Base-by-base conservation (phyloP, 1,139 yeast genomes). In the Suhomyces choctaworum region DNA sequence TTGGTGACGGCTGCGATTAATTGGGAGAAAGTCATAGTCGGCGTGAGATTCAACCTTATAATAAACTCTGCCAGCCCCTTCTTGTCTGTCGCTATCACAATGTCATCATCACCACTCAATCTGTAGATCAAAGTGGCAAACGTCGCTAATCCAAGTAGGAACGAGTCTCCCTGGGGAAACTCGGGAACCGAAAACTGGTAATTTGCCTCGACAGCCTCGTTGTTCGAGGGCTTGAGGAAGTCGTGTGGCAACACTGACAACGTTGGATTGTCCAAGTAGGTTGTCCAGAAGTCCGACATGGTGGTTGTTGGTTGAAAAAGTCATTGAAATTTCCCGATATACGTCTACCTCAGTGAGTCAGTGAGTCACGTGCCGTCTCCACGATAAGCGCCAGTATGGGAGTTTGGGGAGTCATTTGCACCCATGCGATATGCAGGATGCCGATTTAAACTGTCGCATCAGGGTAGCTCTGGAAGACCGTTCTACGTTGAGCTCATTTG, bases 51-150 rank as follows among this genome's bases (percentile, higher is more conserved):
- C 34, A 84, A 65, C 51, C 96, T 71, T 27, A 87, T 58, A 17
- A 86, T 79, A 46, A 79, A 78, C 44, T 67, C 81, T 41, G 60
- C 57, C 7, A 56, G 51, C 16, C 66, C 60, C 27, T 62, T 56
- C 11, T 70, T 60, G 41, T 80, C 80, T 1, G 94, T 78, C 17
- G 95, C 88, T 43, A 92, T 64, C n/a, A 85, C 82, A 36, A 92
- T 80, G 52, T 92, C 97, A 46, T 89, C 97, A 55, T 92, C 97
- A 17, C 97, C 97, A 4, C 97, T 84, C 37, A 87, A 69, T 55
- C 97, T 75, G 60, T 76, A 82, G 25, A 87, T 72, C 39, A 92
- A 69, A 2, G 83, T 78, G 17, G 83, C 78, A 64, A 82, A 86
- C 1, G 77, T 77, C n/a, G 95, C 69, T 40, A 88, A 70, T 0